phyloP scores from a whole-genome alignment of 345 rosid genomes.

The Fremontodendron californicum region DNA sequence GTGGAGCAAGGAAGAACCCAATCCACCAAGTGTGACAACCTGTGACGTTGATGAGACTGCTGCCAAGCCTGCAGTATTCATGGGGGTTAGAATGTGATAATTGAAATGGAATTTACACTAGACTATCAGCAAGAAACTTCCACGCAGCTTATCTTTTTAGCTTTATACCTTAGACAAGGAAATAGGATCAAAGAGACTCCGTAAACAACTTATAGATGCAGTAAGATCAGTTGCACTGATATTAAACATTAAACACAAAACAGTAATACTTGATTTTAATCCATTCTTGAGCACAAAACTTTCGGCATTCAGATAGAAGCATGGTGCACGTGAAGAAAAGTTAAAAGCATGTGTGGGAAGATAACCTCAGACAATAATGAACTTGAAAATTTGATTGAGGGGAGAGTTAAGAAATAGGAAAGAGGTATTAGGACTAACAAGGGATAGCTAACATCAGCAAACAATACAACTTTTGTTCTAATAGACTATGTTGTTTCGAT shows the following conservation, averaged over 20 bases:
- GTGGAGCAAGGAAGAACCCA: slow-evolving; percentile 58
- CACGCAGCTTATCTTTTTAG: not conserved
- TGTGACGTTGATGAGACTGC: slow-evolving; percentile 31
- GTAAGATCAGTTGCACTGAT: not conserved
- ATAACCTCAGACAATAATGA: not conserved
- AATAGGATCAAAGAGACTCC: not conserved
- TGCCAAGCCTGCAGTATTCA: slow-evolving; percentile 46
- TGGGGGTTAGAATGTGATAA: slow-evolving; percentile 1
- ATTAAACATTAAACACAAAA: not conserved
- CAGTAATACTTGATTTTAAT: not conserved
- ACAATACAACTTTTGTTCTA: not conserved
- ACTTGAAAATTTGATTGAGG: not conserved
- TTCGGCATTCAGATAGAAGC: not conserved
- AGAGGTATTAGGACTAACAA: not conserved
- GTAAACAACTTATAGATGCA: not conserved
- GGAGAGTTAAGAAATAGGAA: not conserved
- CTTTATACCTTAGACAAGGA: not conserved
- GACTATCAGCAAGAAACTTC: too few species aligned
- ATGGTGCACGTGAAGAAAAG: not conserved
- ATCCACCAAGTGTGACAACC: slow-evolving; percentile 39
- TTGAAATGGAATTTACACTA: not conserved
- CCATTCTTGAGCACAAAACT: not conserved
- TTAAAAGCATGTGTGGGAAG: not conserved
- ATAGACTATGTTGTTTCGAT: too few species aligned
- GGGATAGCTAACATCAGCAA: not conserved